Evolutionary conservation across 805 yeast genomes (phyloP), one percentile per base, ranked within the genome.

Genomic region (Scheffersomyces stipitis): DNA sequence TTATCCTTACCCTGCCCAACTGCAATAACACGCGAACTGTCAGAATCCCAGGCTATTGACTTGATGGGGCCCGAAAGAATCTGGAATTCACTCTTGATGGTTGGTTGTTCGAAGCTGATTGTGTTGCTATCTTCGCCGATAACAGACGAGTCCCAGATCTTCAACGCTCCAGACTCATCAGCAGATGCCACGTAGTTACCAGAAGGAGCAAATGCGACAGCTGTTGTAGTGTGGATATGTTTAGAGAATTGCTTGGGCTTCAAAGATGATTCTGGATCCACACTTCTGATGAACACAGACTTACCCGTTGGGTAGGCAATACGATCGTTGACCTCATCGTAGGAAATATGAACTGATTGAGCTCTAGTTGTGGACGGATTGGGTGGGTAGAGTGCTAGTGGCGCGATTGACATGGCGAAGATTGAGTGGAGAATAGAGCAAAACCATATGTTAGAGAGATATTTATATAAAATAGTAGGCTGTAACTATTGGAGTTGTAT

Each of bases 1-100:
- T 85, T 76, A 50, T 89, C 96, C 48, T 83, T 83, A 33, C 98
- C 99, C 49, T 86, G 83, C 37, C 99, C 99, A 8, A 90, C 98
- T 1, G 96, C 96, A 54, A 93, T 86, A 35, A 93, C 67, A 48
- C 99, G 76, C 42, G 80, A 71, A 31, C 81, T 79, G 54, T 91
- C 99, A 18, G 83, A 82, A 59, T 93, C 98, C 98, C 98, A 91
- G 1, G 87, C 83, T 42, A 91, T 67, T 42, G 86, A 90, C 48
- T 76, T 83, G 53, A 93, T 80, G 5, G 86, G 76, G 4, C 96
- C 96, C 26, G 83, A 75, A 37, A 91, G 74, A 18, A 89, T 79
- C 44, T 78, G 85, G 56, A 80, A 86, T 49, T 89, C 96, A 39
- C 89, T 83, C 63, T 91, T 91, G 31, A 86, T 62, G 15, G 71